Evolutionary conservation across 495 filamentous ascomycete species (phyloP), one percentile per base, ranked within the genome.

Genomic region (Xylaria telfairii): DNA sequence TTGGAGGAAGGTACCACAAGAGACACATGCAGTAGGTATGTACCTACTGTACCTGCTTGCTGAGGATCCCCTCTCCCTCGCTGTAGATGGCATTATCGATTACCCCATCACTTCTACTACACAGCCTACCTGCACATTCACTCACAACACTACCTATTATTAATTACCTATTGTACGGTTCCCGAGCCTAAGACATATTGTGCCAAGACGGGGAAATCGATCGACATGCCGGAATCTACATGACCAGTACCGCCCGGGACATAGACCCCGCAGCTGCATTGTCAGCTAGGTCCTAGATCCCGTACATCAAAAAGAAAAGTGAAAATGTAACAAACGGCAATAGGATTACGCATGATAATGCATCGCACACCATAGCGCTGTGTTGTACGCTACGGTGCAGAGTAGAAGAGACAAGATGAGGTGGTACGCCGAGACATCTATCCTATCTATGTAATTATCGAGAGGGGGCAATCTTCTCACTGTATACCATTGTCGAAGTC

Each of bases 301-400:
- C 56, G 7, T 59, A 37, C 56, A 13, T 39, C 30, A 59, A 59
- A 59, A 59, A 59, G 56, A 59, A 59, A 59, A 3, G 56, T 2
- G 30, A n/a, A 59, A 59, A 37, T 59, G 56, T 57, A n/a, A 57
- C 30, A 57, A 32, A 34, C 15, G 5, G 15, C 30, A 57, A 17
- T n/a, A 37, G 8, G 28, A 57, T 17, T 34, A 37, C 54, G 54
- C 34, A 57, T 57, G 8, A 19, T 9, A 15, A 21, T 37, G 17
- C 32, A 57, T 37, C 30, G 32, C 12, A 32, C n/a, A 32, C 7
- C 12, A 56, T 28, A 59, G 26, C 13, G 4, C 24, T 17, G 26
- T 30, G 26, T 30, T 54, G 51, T 30, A 28, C 13, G 24, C 26
- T 30, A 54, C 15, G 6, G 12, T 30, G 17, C 24, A 54, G 51